Conservation (phyloP, 2,329 filamentous ascomycete genomes). For the Microdochium paspali region DNA sequence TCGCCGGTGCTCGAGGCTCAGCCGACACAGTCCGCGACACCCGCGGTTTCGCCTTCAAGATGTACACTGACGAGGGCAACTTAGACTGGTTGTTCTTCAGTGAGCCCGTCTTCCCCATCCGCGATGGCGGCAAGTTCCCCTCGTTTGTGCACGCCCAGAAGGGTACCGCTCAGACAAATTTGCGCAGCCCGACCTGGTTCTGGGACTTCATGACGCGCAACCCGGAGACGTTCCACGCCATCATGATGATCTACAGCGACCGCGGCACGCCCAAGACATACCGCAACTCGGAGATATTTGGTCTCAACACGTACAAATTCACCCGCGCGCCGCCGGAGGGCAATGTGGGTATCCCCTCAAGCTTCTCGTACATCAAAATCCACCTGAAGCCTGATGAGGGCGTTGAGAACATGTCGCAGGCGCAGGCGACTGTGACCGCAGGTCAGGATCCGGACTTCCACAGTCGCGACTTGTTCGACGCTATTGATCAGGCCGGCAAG, state of each 20-base stretch:
- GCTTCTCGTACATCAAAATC: slow-evolving; percentile 57
- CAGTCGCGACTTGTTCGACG: slow-evolving; percentile 54
- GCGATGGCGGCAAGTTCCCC: slow-evolving; percentile 67
- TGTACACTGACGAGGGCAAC: slow-evolving; percentile 63
- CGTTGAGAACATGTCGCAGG: slow-evolving; percentile 47
- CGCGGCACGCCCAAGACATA: slow-evolving; percentile 56
- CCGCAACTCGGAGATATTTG: slow-evolving; percentile 60
- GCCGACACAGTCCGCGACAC: slow-evolving; percentile 56
- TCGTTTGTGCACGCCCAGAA: slow-evolving; percentile 73
- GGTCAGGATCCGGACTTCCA: slow-evolving; percentile 52
- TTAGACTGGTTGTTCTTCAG: slow-evolving; percentile 72
- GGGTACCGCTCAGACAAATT: slow-evolving; percentile 23
- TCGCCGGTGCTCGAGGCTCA: slow-evolving; percentile 59
- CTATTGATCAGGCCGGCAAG: slow-evolving; percentile 51
- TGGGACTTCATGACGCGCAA: slow-evolving; percentile 44
- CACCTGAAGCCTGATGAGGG: slow-evolving; percentile 57
- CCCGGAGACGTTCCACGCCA: slow-evolving; percentile 52
- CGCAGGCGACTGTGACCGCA: slow-evolving; percentile 43
- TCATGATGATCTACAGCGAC: slow-evolving; percentile 59
- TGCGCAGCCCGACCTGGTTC: slow-evolving; percentile 18
- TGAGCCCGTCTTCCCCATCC: slow-evolving; percentile 68
- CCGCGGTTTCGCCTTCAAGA: slow-evolving; percentile 55
- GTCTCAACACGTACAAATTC: slow-evolving; percentile 58
- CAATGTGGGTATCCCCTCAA: too few species aligned
- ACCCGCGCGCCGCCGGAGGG: slow-evolving; percentile 47